Conservation (phyloP, 495 filamentous ascomycete genomes). For the Trichoderma parareesei region DNA sequence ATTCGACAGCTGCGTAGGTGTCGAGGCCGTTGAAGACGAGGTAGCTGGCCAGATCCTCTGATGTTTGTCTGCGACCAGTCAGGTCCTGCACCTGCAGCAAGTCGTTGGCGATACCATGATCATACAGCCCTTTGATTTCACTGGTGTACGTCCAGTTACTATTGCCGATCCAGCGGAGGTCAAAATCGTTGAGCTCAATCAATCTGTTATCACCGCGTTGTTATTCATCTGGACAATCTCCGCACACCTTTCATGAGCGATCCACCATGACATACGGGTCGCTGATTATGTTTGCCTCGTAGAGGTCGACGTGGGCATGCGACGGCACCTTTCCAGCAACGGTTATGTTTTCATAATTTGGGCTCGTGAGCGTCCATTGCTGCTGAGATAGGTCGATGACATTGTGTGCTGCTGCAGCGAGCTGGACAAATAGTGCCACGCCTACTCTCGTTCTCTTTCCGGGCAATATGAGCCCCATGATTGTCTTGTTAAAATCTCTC, state of each 20-base stretch:
- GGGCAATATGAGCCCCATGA: neutral
- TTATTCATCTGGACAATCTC: constrained; percentile 12
- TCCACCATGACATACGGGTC: constrained; percentile 38
- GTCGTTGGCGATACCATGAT: constrained; percentile 6
- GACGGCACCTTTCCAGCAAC: constrained; percentile 55
- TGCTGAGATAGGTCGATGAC: constrained; percentile 40
- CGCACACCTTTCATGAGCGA: neutral
- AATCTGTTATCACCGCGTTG: constrained; percentile 23
- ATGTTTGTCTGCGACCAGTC: constrained; percentile 2
- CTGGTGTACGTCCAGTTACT: constrained; percentile 59
- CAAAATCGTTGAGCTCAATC: constrained; percentile 50
- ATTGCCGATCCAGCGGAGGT: constrained; percentile 52
- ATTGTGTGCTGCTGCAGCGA: neutral
- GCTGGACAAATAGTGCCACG: neutral
- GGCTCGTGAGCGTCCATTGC: constrained; percentile 49
- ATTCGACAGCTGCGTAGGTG: constrained; percentile 53
- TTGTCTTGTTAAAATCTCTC: too few relatives aligned
- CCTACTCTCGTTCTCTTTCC: neutral
- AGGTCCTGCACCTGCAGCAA: neutral
- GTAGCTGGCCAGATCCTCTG: constrained; percentile 31
- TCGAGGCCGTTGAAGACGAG: constrained; percentile 60
- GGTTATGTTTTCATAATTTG: constrained; percentile 38
- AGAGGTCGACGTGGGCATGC: constrained; percentile 55
- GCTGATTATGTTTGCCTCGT: constrained; percentile 42
- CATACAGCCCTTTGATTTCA: constrained; percentile 40